A percentile compares a stretch with the other conserved stretches of the same genome.
phyloP scores from a whole-genome alignment of 2,329 filamentous ascomycete species.

The Pleoardoris graminearum region DNA sequence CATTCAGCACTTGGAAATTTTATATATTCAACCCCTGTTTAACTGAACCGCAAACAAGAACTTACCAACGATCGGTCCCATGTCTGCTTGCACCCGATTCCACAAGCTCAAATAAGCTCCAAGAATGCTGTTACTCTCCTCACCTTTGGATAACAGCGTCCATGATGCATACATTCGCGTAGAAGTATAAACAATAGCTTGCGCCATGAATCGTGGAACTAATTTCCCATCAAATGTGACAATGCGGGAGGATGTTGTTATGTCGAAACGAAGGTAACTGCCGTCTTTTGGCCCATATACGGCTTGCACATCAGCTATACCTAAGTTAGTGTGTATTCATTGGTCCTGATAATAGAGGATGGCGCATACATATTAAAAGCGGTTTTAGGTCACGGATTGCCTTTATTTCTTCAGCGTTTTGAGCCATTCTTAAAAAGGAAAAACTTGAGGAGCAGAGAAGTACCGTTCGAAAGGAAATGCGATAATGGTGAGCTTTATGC shows the following conservation, averaged over 20 bases:
- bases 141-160: background rate
- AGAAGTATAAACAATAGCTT: background rate
- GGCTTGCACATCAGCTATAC: background rate
- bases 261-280: background rate
- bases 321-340: constrained; percentile 1
- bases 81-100: constrained; percentile 1
- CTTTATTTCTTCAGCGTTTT: background rate
- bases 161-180: background rate
- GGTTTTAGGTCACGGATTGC: constrained; percentile 2
- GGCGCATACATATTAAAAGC: background rate
- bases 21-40: background rate
- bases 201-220: background rate
- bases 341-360: background rate
- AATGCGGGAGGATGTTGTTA: constrained; percentile 1
- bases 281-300: background rate
- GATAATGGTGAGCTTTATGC: background rate
- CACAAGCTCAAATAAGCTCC: constrained; percentile 1
- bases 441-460: background rate
- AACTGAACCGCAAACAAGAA: background rate
- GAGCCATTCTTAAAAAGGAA: background rate
- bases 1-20: constrained; percentile 1
- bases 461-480: background rate
- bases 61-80: constrained; percentile 2
- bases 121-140: background rate
- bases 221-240: background rate